phyloP scores from a whole-genome alignment of 2,329 filamentous ascomycete genomes.

The Colletotrichum orchidophilum region DNA sequence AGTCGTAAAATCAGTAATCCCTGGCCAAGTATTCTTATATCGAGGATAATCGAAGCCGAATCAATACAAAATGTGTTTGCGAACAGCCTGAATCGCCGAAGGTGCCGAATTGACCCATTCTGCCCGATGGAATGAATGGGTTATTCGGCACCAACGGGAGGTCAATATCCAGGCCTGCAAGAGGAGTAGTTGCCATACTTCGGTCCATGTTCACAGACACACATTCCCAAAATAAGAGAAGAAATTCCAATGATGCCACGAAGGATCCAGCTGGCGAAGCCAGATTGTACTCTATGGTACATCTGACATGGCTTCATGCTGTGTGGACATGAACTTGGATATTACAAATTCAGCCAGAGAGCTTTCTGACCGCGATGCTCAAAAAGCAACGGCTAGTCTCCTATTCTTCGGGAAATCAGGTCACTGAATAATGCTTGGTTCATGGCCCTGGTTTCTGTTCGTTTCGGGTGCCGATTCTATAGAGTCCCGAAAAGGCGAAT shows the following conservation, averaged over 20 bases:
- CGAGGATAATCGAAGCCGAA: background rate
- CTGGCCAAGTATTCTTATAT: background rate
- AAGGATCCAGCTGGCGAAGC: background rate
- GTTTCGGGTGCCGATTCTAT: background rate
- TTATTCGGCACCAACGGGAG: background rate
- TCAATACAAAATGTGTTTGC: background rate
- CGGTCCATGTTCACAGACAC: too few species aligned
- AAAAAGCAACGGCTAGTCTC: background rate
- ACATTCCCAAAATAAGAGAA: background rate
- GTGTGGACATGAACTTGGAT: background rate
- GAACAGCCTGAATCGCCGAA: background rate
- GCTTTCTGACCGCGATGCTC: background rate
- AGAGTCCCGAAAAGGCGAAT: background rate
- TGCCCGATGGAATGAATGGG: background rate
- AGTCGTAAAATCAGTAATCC: background rate
- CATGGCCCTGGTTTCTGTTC: background rate
- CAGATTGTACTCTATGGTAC: background rate
- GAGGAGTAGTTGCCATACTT: background rate
- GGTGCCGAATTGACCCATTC: too few species aligned
- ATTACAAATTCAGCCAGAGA: background rate
- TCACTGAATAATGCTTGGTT: background rate
- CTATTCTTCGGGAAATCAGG: background rate
- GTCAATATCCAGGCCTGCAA: background rate
- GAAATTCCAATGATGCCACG: background rate
- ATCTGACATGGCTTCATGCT: background rate